Conservation (phyloP, 2,329 filamentous ascomycete genomes). For the Cladosporium sp. region DNA sequence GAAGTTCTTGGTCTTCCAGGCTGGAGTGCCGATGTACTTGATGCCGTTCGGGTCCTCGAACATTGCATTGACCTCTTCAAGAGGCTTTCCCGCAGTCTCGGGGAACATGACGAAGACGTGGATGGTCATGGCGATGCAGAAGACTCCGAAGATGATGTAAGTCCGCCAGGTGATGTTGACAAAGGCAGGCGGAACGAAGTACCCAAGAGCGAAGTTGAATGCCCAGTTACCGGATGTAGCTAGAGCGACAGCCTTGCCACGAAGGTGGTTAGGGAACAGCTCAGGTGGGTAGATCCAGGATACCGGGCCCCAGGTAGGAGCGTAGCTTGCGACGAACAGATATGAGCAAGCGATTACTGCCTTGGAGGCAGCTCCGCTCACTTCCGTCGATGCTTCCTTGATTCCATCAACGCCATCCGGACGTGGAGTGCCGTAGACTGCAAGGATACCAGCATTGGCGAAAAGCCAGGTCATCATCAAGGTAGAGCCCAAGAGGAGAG, state of each 20-base stretch:
- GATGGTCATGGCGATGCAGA: constrained; percentile 67
- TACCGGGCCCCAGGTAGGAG: constrained; percentile 63
- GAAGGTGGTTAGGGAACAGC: constrained; percentile 61
- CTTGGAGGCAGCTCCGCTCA: constrained; percentile 41
- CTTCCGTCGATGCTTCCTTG: constrained; percentile 43
- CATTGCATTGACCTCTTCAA: constrained; percentile 75
- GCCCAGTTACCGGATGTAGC: constrained; percentile 63
- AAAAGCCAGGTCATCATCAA: constrained; percentile 66
- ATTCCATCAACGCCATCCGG: constrained; percentile 41
- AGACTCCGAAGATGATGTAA: constrained; percentile 74
- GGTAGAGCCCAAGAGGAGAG: constrained; percentile 64
- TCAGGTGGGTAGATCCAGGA: constrained; percentile 56
- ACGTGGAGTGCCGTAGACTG: constrained; percentile 53
- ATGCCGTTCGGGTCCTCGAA: constrained; percentile 52
- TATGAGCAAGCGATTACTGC: constrained; percentile 69
- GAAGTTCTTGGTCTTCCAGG: constrained; percentile 53
- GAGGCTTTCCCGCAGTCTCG: constrained; percentile 70
- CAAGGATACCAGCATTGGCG: constrained; percentile 62
- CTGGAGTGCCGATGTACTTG: constrained; percentile 52
- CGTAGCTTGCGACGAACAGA: constrained; percentile 70
- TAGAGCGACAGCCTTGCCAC: constrained; percentile 64
- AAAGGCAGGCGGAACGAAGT: constrained; percentile 60
- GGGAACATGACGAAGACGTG: constrained; percentile 68
- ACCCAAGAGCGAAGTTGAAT: constrained; percentile 59
- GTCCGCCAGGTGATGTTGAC: constrained; percentile 57